Percentiles rank a stretch among this genome's conserved stretches.
Evolutionary conservation across 257 asterid species (phyloP).

Genomic region (Prunella vulgaris): DNA sequence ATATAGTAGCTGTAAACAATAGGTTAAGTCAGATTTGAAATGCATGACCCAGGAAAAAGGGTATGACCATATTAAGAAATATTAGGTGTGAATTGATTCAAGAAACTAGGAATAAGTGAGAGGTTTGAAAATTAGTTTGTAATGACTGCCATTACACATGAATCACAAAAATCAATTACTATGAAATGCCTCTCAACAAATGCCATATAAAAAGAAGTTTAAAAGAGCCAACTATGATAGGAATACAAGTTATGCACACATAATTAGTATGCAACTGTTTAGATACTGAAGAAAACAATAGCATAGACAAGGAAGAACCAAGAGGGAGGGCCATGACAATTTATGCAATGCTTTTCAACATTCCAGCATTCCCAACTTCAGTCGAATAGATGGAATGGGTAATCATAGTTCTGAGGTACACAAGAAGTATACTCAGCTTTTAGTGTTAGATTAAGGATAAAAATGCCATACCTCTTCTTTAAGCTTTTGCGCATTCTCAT

Average conservation of each 20-base stretch:
- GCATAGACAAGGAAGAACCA: not conserved
- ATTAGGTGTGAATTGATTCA: not conserved
- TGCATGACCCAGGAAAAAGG: not conserved
- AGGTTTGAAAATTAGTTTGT: not conserved
- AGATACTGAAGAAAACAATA: not conserved
- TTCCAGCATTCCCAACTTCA: not conserved
- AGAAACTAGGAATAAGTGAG: not conserved
- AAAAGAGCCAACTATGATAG: not conserved
- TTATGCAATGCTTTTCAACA: not conserved
- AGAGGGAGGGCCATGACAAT: not conserved
- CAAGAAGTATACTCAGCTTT: not conserved
- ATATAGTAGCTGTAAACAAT: slow-evolving; percentile 1
- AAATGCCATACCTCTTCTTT: slow-evolving; percentile 50
- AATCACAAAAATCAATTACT: not conserved
- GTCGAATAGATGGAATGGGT: not conserved
- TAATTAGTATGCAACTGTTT: not conserved
- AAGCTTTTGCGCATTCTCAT: slow-evolving; percentile 34
- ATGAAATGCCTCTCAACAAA: too few species aligned
- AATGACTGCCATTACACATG: not conserved
- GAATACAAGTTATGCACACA: not conserved
- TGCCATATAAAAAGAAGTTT: not conserved
- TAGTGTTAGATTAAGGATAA: slow-evolving; percentile 13
- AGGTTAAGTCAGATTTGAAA: not conserved
- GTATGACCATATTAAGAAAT: not conserved
- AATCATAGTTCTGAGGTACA: not conserved